Conservation (phyloP, 441 rosid species). For the Eruca vesicaria region DNA sequence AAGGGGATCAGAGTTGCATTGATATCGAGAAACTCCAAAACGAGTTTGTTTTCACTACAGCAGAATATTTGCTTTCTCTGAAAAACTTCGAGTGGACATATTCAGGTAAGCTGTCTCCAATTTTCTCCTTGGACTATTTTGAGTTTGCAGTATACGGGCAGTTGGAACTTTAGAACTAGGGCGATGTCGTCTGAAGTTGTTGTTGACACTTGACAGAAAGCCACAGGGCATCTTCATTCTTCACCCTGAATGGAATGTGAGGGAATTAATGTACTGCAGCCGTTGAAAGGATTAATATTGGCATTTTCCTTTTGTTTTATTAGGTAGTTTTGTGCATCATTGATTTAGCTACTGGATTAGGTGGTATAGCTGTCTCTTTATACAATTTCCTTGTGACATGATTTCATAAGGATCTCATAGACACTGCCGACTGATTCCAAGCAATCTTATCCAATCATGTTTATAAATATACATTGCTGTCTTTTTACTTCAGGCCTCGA, state of each 20-base stretch:
- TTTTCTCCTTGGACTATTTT: conserved; percentile 14
- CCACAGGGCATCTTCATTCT: not conserved
- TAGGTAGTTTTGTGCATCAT: conserved; percentile 18
- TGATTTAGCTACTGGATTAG: conserved; percentile 2
- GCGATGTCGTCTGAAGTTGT: not conserved
- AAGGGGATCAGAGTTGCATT: conserved; percentile 47
- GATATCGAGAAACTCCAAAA: conserved; percentile 72
- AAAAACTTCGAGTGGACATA: conserved; percentile 67
- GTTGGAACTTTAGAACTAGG: conserved; percentile 15
- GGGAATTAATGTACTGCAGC: conserved; percentile 1
- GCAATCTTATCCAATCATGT: conserved; percentile 12
- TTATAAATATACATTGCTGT: conserved; percentile 21
- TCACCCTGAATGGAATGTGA: conserved; percentile 1
- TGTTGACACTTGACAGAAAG: conserved; percentile 10
- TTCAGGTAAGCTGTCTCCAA: conserved; percentile 52
- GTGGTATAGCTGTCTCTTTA: conserved; percentile 3
- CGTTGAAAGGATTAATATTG: conserved; percentile 12
- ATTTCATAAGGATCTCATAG: conserved; percentile 1
- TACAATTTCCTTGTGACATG: conserved; percentile 1
- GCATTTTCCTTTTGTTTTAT: not conserved
- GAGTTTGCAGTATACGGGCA: not conserved
- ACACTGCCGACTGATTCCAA: conserved; percentile 13
- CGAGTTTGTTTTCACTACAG: conserved; percentile 82
- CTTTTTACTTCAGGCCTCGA: conserved; percentile 45
- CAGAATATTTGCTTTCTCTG: conserved; percentile 78